Base-by-base conservation (phyloP, 345 rosid genomes). In the Angophora floribunda region DNA sequence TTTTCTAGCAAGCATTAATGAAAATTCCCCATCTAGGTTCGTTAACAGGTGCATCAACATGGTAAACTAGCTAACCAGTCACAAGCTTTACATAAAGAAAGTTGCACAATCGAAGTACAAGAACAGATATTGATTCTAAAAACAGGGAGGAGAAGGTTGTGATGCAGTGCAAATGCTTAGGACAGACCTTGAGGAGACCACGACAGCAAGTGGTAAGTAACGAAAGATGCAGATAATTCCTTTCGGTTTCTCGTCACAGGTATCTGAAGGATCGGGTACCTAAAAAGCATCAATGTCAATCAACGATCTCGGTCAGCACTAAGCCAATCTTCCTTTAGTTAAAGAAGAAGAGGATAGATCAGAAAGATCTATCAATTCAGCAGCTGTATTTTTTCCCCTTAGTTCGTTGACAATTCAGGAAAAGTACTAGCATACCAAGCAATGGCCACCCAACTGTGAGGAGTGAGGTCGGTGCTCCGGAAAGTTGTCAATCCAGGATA, bases 181-280 rank as follows among this genome's bases (percentile, higher is more conserved):
- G 21, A 86, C 65, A 30, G 91, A 94, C 96, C 94, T 92, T 86
- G 87, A 88, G 90, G 89, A 50, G 79, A 11, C 16, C 91, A 89
- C 16, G 78, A 87, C 86, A 93, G 79, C 30, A 53, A 85, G 89
- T 94, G 96, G 86, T 90, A 94, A 44, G 96, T 94, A 17, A 92
- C 82, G 90, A 93, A 94, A 75, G 90, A 82, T 44, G 96, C 93
- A 52, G 90, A 87, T 14, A 93, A 44, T 15, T 91, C 94, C 90
- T 79, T 89, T 61, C 17, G 89, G 53, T 15, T 50, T 65, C 7
- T 88, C 85, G 87, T 85, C 26, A 65, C 51, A 92, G 95, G 86
- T 92, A 93, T 94, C 96, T 94, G 87, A 36, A 52, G 49, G 65
- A 87, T 87, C 30, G 52, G 85, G 70, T 70, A 87, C 87, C 87